Percentiles rank a stretch among this genome's conserved stretches.
phyloP scores from a whole-genome alignment of 495 filamentous ascomycete species.

The Aspergillus asperescens region DNA sequence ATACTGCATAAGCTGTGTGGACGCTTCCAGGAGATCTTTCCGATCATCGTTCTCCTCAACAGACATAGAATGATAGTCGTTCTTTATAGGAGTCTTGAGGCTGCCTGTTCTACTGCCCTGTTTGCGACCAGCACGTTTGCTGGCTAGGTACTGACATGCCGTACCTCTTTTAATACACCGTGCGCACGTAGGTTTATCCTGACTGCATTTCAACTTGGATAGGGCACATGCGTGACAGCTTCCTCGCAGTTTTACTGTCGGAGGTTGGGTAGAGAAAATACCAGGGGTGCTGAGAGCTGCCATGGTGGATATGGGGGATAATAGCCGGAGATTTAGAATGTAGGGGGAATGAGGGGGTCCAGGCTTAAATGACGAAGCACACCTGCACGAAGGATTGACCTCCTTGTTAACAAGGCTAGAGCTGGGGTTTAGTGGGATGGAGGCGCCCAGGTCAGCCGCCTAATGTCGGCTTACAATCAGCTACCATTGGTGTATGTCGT shows the following conservation, averaged over 20 bases:
- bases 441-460: not conserved
- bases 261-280: constrained; percentile 7
- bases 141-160: constrained; percentile 50
- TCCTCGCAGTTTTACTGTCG: constrained; percentile 17
- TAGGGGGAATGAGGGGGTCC: not conserved
- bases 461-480: not conserved
- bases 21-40: not conserved
- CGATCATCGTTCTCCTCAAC: not conserved
- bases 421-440: not conserved
- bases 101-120: constrained; percentile 12
- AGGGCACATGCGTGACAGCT: constrained; percentile 23
- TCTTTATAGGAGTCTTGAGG: not conserved
- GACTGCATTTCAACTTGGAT: constrained; percentile 51
- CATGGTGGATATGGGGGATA: not conserved
- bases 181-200: constrained; percentile 51
- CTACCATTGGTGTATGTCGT: not conserved
- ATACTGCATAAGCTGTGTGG: not conserved
- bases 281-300: not conserved
- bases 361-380: not conserved
- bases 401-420: not conserved
- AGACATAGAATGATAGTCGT: not conserved
- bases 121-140: constrained; percentile 36
- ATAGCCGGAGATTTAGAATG: not conserved
- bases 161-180: constrained; percentile 50
- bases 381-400: not conserved